Conservation (phyloP, 495 filamentous ascomycete genomes). For the Neurospora sp. region DNA sequence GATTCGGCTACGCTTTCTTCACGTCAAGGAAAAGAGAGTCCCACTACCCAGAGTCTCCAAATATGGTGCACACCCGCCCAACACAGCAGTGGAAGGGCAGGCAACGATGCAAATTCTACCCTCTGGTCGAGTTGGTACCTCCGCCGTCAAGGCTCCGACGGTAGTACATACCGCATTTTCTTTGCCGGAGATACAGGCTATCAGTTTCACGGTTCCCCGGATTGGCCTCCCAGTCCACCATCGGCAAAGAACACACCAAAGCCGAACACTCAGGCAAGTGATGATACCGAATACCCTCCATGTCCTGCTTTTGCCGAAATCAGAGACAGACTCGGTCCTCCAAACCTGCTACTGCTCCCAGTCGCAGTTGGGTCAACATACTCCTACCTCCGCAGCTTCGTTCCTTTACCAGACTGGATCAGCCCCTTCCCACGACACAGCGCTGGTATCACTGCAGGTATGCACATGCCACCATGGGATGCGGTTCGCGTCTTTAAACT, state of each 20-base stretch:
- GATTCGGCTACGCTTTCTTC: slow-evolving; percentile 23
- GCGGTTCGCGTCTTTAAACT: slow-evolving; percentile 18
- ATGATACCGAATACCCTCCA: slow-evolving; percentile 8
- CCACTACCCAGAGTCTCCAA: slow-evolving; percentile 4
- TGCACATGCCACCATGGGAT: slow-evolving; percentile 27
- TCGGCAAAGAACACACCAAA: background rate
- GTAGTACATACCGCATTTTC: slow-evolving; percentile 10
- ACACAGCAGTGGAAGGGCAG: slow-evolving; percentile 32
- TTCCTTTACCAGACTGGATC: slow-evolving; percentile 14
- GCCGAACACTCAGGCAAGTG: background rate
- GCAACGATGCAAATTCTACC: slow-evolving; percentile 19
- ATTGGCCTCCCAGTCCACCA: slow-evolving; percentile 16
- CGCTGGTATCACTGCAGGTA: slow-evolving; percentile 13
- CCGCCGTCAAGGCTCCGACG: slow-evolving; percentile 2
- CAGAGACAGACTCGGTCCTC: slow-evolving; percentile 9
- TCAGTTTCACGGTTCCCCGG: slow-evolving; percentile 16
- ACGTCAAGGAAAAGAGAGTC: slow-evolving; percentile 12
- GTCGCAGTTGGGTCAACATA: slow-evolving; percentile 19
- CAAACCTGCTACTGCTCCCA: slow-evolving; percentile 17
- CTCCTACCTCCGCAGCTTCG: slow-evolving; percentile 19
- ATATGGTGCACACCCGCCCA: slow-evolving; percentile 35
- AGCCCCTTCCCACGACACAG: slow-evolving; percentile 18
- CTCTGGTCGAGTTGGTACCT: slow-evolving; percentile 49
- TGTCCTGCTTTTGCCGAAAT: slow-evolving; percentile 22
- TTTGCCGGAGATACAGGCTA: slow-evolving; percentile 25